phyloP scores from a whole-genome alignment of 345 rosid genomes.

The Clarkia xantiana region DNA sequence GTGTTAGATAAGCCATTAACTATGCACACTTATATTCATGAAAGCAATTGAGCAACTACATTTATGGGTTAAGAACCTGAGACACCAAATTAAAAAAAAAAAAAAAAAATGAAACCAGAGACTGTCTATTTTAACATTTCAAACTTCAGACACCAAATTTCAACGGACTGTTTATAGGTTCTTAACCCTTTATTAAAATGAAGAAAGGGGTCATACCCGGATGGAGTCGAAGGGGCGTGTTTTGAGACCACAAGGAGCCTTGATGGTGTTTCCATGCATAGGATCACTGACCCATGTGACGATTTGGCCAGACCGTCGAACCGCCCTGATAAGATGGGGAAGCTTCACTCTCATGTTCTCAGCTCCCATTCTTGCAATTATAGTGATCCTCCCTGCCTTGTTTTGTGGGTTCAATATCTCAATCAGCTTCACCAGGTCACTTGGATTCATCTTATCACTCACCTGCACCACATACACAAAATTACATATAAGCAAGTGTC shows the following conservation, averaged over 20 bases:
- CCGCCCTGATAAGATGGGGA: conserved; percentile 30
- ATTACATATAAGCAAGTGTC: neutral
- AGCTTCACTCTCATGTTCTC: conserved; percentile 41
- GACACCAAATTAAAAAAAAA: too few species aligned
- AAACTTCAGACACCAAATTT: too few species aligned
- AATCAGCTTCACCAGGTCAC: conserved; percentile 23
- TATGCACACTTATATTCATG: too few species aligned
- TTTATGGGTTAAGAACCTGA: too few species aligned
- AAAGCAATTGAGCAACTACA: too few species aligned
- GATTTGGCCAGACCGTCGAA: conserved; percentile 31
- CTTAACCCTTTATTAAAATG: too few species aligned
- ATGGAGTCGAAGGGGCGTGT: conserved; percentile 38
- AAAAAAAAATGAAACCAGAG: too few species aligned
- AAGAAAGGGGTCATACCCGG: conserved; percentile 8
- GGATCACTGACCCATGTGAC: conserved; percentile 42
- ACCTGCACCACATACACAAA: conserved; percentile 14
- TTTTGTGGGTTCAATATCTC: conserved; percentile 32
- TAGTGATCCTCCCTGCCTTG: conserved; percentile 30
- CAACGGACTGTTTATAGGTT: too few species aligned
- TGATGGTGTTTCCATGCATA: conserved; percentile 38
- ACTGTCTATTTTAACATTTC: too few species aligned
- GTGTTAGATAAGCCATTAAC: too few species aligned
- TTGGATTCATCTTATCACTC: conserved; percentile 36
- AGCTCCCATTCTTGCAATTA: conserved; percentile 35
- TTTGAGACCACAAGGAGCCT: conserved; percentile 35